Conservation (phyloP, 2,329 filamentous ascomycete species). For the Neonectria hederae region DNA sequence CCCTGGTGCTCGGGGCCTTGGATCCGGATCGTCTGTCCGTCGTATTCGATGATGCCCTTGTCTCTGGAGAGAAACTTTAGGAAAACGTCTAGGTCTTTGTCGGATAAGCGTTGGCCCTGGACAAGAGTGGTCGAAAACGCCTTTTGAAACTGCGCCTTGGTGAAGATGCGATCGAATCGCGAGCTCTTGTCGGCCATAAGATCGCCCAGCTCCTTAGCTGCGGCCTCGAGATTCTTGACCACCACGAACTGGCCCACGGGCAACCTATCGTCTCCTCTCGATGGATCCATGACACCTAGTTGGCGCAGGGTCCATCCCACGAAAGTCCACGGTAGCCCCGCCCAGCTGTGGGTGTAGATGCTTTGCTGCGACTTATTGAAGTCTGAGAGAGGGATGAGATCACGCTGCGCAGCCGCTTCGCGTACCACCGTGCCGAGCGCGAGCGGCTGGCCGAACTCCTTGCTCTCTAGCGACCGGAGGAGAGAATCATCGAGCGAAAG, state of each 20-base stretch:
- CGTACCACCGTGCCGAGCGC: conserved; percentile 80
- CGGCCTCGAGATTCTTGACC: conserved; percentile 68
- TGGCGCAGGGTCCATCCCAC: conserved; percentile 80
- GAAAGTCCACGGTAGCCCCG: conserved; percentile 74
- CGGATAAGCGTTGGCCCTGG: conserved; percentile 61
- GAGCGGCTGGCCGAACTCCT: conserved; percentile 82
- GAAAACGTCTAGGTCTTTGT: conserved; percentile 74
- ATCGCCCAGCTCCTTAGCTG: conserved; percentile 63
- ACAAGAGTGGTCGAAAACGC: conserved; percentile 65
- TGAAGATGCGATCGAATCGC: conserved; percentile 74
- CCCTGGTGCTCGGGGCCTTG: conserved; percentile 60
- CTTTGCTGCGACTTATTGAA: conserved; percentile 74
- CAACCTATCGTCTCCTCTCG: conserved; percentile 62
- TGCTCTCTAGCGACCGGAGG: conserved; percentile 75
- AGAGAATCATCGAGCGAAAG: conserved; percentile 70
- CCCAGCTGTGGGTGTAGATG: conserved; percentile 77
- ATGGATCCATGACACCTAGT: conserved; percentile 67
- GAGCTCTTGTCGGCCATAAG: conserved; percentile 54
- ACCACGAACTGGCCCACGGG: conserved; percentile 73
- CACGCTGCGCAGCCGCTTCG: conserved; percentile 75
- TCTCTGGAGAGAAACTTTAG: conserved; percentile 76
- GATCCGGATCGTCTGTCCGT: conserved; percentile 80
- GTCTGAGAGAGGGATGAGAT: conserved; percentile 74
- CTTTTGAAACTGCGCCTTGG: conserved; percentile 70
- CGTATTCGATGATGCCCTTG: conserved; percentile 65